A percentile compares a stretch with the other conserved stretches of the same genome.
Conservation (phyloP, 148 eudicot species). For the Heliosperma pusillum region DNA sequence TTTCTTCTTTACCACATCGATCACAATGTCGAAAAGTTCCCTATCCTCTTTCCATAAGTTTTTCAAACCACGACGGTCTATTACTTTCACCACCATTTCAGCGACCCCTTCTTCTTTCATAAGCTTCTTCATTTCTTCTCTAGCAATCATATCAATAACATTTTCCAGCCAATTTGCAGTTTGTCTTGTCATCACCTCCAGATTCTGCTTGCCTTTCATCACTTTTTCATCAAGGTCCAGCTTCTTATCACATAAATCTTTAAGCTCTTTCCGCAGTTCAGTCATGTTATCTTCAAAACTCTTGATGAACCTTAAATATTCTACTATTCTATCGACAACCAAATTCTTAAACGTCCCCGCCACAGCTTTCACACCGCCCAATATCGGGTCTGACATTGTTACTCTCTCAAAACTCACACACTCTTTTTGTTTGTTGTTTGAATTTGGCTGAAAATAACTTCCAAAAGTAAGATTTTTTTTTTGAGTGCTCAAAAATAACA, state of each 20-base stretch:
- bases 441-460: neutral
- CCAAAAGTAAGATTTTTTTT: neutral
- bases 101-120: neutral
- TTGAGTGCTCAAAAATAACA: too few relatives aligned
- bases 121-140: neutral
- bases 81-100: neutral
- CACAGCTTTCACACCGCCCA: too few relatives aligned
- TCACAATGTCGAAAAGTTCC: neutral
- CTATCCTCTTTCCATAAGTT: neutral
- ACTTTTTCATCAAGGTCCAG: constrained; percentile 1
- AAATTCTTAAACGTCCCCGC: neutral
- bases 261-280: neutral
- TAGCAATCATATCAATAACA: neutral
- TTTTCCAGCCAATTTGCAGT: neutral
- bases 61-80: neutral
- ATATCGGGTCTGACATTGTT: too few relatives aligned
- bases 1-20: neutral
- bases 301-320: too few relatives aligned
- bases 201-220: neutral
- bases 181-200: neutral
- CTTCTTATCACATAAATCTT: neutral
- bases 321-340: neutral
- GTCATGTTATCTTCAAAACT: neutral
- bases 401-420: too few relatives aligned
- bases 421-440: too few relatives aligned